These are phyloP conservation scores for Globisporangium polare DNA, from an alignment of 352 stramenopile species.

Conservation along the genomic window DNA sequence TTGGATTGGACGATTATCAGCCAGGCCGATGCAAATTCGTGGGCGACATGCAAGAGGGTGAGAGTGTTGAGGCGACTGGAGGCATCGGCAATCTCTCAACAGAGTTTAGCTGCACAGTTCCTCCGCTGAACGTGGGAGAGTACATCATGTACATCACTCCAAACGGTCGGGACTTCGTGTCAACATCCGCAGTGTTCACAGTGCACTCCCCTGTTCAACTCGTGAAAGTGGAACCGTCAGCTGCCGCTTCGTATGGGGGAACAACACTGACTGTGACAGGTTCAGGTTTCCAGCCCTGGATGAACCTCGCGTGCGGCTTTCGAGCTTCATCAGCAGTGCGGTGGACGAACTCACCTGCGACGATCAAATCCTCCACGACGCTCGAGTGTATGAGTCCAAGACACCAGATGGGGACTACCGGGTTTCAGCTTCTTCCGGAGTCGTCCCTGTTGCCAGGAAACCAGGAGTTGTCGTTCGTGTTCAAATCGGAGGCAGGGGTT, in stretches of 20 bases:
- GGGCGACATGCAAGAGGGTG: neutral
- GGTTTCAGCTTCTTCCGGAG: constrained; percentile 25
- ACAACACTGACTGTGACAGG: constrained; percentile 23
- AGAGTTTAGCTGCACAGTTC: constrained; percentile 21
- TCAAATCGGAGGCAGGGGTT: constrained; percentile 24
- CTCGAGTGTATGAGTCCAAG: constrained; percentile 21
- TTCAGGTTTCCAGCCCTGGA: constrained; percentile 35
- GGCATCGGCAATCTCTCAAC: neutral
- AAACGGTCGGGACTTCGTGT: constrained; percentile 34
- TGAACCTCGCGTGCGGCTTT: constrained; percentile 37
- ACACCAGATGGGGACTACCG: constrained; percentile 12
- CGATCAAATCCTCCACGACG: constrained; percentile 21
- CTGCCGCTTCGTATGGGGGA: constrained; percentile 16
- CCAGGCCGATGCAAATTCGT: constrained; percentile 10
- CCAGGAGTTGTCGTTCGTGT: constrained; percentile 14
- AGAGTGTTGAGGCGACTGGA: neutral
- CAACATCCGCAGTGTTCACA: constrained; percentile 17
- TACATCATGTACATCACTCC: constrained; percentile 33
- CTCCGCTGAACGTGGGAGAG: constrained; percentile 17
- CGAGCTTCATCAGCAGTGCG: neutral
- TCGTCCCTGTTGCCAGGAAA: constrained; percentile 18
- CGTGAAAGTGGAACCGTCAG: constrained; percentile 16
- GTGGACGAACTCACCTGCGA: constrained; percentile 19
- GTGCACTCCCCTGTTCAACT: constrained; percentile 24
- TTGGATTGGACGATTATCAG: neutral